Conservation (phyloP, 2,329 filamentous ascomycete genomes). For the Aureobasidium vineae region DNA sequence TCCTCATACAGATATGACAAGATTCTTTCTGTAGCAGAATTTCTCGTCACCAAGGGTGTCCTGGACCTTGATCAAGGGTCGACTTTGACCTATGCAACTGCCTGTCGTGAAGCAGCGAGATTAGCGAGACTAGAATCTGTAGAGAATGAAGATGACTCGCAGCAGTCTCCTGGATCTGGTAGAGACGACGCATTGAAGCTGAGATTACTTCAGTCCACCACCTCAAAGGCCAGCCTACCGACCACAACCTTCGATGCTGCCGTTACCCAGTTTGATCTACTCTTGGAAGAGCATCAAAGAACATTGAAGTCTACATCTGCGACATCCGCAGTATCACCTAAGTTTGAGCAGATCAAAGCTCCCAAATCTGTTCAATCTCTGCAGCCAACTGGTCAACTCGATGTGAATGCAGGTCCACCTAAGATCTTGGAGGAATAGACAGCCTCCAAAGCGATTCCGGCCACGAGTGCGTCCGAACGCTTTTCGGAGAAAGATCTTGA, state of each 20-base stretch:
- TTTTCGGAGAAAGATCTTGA: no score
- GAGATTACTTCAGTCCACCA: background rate
- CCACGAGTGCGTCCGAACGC: no score
- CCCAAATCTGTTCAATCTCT: background rate
- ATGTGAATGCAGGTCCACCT: background rate
- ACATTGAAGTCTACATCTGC: background rate
- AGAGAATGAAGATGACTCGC: background rate
- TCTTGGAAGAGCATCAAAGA: background rate
- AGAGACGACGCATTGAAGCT: background rate
- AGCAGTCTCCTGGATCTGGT: background rate
- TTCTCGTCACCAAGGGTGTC: background rate
- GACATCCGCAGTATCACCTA: background rate
- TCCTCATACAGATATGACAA: background rate
- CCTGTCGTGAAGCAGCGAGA: background rate
- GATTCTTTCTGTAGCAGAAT: background rate
- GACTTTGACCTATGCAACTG: background rate
- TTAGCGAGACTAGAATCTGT: background rate
- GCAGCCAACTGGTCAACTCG: background rate
- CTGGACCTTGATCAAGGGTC: background rate
- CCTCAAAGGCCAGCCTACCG: background rate
- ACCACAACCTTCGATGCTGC: background rate
- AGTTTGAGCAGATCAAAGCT: background rate
- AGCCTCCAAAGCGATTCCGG: no score
- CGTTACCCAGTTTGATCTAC: background rate
- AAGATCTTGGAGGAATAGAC: no score